These are phyloP conservation scores for Backusella australiensis DNA, from an alignment of 192 early-diverging fungal genomes.

Conservation along the genomic window DNA sequence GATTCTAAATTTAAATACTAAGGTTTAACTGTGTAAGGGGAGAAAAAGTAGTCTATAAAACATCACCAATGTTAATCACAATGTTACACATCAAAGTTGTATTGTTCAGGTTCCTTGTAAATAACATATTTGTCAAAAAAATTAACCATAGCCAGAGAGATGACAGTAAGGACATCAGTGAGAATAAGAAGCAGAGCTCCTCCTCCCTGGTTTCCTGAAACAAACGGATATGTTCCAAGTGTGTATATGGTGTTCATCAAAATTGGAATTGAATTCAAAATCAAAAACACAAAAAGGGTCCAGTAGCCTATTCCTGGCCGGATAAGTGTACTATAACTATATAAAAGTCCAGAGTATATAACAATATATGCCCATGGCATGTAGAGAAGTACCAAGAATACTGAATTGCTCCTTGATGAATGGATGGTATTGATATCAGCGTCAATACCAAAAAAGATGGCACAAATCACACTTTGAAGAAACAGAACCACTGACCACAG, in stretches of 20 bases:
- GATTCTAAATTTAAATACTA: background rate
- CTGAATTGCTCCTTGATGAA: background rate
- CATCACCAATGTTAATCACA: background rate
- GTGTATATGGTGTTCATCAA: background rate
- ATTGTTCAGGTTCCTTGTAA: background rate
- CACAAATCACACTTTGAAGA: background rate
- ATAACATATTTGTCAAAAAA: background rate
- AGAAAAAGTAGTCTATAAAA: background rate
- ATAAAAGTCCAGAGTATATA: background rate
- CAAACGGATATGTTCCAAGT: background rate
- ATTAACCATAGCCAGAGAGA: background rate
- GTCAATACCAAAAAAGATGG: background rate
- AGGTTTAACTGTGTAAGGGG: background rate
- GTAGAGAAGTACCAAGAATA: background rate
- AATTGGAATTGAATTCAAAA: slow-evolving; percentile 6
- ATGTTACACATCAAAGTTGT: background rate
- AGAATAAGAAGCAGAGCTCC: background rate
- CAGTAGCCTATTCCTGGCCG: background rate
- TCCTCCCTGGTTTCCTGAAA: background rate
- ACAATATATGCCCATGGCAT: background rate
- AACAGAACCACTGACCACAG: background rate
- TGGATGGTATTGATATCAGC: background rate
- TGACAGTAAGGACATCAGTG: background rate
- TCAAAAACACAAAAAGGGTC: background rate
- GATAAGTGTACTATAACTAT: background rate